These are phyloP conservation scores for Thalassiosira hispida DNA, from an alignment of 352 stramenopile species.

Conservation along the genomic window DNA sequence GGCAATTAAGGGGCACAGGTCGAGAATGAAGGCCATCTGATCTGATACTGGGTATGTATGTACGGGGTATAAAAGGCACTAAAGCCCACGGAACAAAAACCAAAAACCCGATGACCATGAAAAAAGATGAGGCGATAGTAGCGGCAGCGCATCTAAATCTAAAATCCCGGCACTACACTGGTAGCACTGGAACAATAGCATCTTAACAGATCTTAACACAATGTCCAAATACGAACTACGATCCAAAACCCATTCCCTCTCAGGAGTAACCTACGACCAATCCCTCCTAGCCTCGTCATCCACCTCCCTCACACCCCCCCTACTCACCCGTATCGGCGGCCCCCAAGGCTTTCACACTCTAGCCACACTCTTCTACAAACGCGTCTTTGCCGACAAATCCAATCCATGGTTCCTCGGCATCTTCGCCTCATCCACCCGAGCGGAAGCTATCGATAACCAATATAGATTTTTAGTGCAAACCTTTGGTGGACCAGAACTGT, in stretches of 20 bases:
- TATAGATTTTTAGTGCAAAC: constrained; percentile 80
- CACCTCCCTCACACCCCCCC: constrained; percentile 51
- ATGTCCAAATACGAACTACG: constrained; percentile 58
- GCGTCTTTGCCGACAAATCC: constrained; percentile 68
- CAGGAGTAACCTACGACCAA: constrained; percentile 66
- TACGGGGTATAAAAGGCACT: too few relatives aligned
- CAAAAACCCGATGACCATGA: too few relatives aligned
- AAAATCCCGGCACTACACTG: too few relatives aligned
- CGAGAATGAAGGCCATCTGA: too few relatives aligned
- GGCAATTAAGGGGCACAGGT: too few relatives aligned
- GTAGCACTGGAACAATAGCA: too few relatives aligned
- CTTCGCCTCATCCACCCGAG: constrained; percentile 75
- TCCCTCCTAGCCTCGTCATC: constrained; percentile 43
- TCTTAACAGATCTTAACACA: neutral
- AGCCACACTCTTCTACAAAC: constrained; percentile 73
- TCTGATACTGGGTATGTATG: too few relatives aligned
- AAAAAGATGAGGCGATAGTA: too few relatives aligned
- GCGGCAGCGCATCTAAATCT: too few relatives aligned
- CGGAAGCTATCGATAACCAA: constrained; percentile 80
- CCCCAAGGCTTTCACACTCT: constrained; percentile 54
- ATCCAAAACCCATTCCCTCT: constrained; percentile 25
- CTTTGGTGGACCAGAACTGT: constrained; percentile 72
- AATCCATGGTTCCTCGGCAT: constrained; percentile 76
- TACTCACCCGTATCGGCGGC: constrained; percentile 64
- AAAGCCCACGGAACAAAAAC: too few relatives aligned